Evolutionary conservation across 345 rosid genomes (phyloP), one percentile per base, ranked within the genome.

Genomic region (Laguncularia racemosa): DNA sequence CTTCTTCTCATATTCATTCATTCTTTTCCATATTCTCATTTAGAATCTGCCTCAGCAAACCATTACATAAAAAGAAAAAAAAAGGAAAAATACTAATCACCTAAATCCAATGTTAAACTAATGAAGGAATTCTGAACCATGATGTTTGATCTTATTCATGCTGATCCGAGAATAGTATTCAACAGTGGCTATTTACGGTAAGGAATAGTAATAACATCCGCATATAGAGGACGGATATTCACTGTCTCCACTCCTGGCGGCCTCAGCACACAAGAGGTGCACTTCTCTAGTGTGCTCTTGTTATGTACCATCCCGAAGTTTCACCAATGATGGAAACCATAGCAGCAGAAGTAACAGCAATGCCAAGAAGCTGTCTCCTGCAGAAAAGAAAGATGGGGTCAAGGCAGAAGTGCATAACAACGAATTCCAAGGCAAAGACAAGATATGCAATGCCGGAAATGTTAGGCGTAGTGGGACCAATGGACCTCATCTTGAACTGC

Each of bases 281-380:
- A 78, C 81, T 33, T 73, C 81, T 69, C 64, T 80, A 53, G 87
- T 84, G 73, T 78, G 85, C 78, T 77, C 91, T 62, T 87, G 91
- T 77, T 82, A 82, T 76, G 82, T 71, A 20, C 78, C 85, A 10
- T 70, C 89, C 15, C 69, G 59, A 49, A 73, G 58, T 69, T 65
- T 51, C 44, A 48, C 48, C 56, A 44, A 16, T 65, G 63, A 48
- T 56, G 60, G 64, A 21, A 68, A 73, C 47, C 68, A 57, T 11
- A 65, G 49, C 46, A 64, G 15, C 59, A 49, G 53, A 53, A 16
- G 52, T 20, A 57, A 51, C 54, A 51, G 16, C 13, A 56, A 28
- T 56, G 9, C 21, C 54, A 71, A 55, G 75, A 73, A 70, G 68
- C 60, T 46, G 53, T 56, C 57, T 49, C 53, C 48, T 8, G 48